These are phyloP conservation scores for Selenicereus undatus DNA, from an alignment of 148 eudicot genomes.

Conservation along the genomic window DNA sequence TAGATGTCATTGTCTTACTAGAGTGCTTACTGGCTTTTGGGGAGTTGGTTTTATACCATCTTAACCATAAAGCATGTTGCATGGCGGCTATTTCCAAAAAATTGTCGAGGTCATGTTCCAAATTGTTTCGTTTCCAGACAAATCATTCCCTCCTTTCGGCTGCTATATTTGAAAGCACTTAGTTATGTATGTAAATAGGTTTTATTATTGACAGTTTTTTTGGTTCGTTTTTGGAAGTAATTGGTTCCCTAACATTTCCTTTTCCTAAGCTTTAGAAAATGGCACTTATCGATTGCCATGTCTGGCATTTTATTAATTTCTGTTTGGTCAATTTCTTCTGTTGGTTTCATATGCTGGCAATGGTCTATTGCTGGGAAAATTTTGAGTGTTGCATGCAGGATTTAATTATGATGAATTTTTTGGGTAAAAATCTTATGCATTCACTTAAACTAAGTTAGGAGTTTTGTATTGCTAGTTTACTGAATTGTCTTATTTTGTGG, in stretches of 20 bases:
- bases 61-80: neutral
- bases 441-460: neutral
- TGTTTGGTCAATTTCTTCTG: neutral
- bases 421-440: neutral
- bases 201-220: too few species aligned
- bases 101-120: neutral
- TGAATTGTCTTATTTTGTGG: neutral
- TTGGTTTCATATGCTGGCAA: neutral
- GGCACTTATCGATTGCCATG: neutral
- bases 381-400: neutral
- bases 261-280: neutral
- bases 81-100: neutral
- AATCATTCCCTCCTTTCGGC: neutral
- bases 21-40: neutral
- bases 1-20: too few species aligned
- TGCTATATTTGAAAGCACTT: neutral
- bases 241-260: neutral
- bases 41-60: neutral
- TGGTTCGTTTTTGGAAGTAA: neutral
- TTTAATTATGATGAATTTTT: neutral
- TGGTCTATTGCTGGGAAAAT: neutral
- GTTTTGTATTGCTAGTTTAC: neutral
- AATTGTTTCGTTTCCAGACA: neutral
- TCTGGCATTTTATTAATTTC: neutral
- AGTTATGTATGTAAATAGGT: too few species aligned